Evolutionary conservation across 2,329 filamentous ascomycete genomes (phyloP).

Genomic region (Nemania sp.): DNA sequence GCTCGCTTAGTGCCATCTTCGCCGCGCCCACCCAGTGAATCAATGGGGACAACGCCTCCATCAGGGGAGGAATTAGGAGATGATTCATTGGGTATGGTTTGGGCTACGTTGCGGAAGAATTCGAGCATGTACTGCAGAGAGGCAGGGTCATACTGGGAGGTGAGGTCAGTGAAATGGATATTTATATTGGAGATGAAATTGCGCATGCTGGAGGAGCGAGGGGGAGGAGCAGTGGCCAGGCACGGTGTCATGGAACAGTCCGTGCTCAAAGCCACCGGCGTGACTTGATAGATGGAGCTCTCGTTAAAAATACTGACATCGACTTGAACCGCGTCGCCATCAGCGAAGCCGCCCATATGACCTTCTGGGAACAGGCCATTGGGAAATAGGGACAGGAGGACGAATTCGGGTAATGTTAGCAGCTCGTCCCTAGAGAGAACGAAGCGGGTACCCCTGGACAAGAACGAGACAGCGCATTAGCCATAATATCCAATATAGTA

Average conservation of each 20-base stretch:
- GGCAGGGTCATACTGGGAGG: constrained; percentile 83
- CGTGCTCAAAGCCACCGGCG: constrained; percentile 32
- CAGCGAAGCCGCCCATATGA: constrained; percentile 89
- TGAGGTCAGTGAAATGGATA: constrained; percentile 49
- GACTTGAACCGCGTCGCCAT: constrained; percentile 93
- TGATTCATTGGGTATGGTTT: constrained; percentile 82
- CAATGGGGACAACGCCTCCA: constrained; percentile 65
- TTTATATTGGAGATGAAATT: constrained; percentile 44
- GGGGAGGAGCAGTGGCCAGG: constrained; percentile 22
- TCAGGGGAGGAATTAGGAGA: constrained; percentile 69
- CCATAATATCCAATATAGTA: constrained; percentile 3
- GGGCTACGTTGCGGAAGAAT: constrained; percentile 94
- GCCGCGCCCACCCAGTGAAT: constrained; percentile 64
- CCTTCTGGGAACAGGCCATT: constrained; percentile 98
- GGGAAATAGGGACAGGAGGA: constrained; percentile 94
- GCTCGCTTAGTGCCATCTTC: constrained; percentile 78
- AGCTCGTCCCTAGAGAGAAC: constrained; percentile 93
- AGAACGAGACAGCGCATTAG: constrained; percentile 30
- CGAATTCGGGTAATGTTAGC: constrained; percentile 93
- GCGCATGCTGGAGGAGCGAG: constrained; percentile 36
- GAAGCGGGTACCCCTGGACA: constrained; percentile 80
- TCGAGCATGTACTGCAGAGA: constrained; percentile 99
- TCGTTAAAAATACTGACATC: constrained; percentile 70
- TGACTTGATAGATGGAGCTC: constrained; percentile 33
- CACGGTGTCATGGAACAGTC: constrained; percentile 25